Conservation (phyloP, 768 basidiomycete genomes). For the Tulasnella sp. region DNA sequence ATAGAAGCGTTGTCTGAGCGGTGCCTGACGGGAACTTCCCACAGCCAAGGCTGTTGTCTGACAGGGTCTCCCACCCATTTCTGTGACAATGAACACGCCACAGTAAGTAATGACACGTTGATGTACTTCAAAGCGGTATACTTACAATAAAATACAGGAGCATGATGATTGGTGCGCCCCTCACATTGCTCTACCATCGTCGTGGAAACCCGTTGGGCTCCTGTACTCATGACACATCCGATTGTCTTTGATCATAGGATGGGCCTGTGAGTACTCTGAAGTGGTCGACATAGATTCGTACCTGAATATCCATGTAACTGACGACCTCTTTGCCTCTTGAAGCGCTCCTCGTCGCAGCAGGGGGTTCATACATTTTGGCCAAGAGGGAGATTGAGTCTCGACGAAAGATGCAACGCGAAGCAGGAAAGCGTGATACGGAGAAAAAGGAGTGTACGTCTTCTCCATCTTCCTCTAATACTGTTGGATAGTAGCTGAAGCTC, state of each 20-base stretch:
- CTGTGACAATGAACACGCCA: conserved; percentile 4
- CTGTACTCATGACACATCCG: background rate
- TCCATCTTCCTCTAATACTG: background rate
- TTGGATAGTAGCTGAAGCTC: background rate
- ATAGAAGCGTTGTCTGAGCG: no score
- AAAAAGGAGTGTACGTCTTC: conserved; percentile 27
- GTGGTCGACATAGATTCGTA: background rate
- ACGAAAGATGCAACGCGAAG: conserved; percentile 25
- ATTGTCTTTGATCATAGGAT: background rate
- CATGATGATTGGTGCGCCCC: conserved; percentile 6
- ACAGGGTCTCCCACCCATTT: background rate
- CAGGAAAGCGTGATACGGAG: conserved; percentile 27
- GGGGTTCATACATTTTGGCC: conserved; percentile 31
- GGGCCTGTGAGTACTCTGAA: background rate
- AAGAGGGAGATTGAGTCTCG: conserved; percentile 31
- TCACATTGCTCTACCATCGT: background rate
- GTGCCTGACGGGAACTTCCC: no score
- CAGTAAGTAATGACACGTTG: background rate
- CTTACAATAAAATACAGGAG: background rate
- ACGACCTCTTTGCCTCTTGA: background rate
- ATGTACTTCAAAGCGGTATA: background rate
- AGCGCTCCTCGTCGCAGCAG: conserved; percentile 29
- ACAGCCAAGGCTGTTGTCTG: no score
- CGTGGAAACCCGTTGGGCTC: background rate
- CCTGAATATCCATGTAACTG: background rate